A percentile compares a stretch with the other conserved stretches of the same genome.
phyloP scores from a whole-genome alignment of 2,329 filamentous ascomycete species.

The Cladosporium sp. region DNA sequence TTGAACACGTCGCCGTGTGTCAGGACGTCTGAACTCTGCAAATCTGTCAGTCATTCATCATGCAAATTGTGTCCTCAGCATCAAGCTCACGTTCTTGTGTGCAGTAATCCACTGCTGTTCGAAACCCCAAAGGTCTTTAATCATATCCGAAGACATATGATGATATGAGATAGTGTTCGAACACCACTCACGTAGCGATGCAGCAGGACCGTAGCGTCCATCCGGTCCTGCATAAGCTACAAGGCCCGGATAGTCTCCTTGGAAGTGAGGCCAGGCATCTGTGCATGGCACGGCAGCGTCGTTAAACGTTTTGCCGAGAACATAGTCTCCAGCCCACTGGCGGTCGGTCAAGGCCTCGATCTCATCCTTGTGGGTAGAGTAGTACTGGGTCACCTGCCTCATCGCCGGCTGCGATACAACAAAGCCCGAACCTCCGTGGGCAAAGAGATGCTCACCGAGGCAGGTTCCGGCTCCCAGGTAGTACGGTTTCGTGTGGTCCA shows the following conservation, averaged over 20 bases:
- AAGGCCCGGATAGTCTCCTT: slow-evolving; percentile 44
- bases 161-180: slow-evolving; percentile 41
- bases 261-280: slow-evolving; percentile 44
- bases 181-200: slow-evolving; percentile 40
- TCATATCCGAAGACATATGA: slow-evolving; percentile 31
- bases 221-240: slow-evolving; percentile 36
- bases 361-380: slow-evolving; percentile 40
- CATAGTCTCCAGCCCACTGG: slow-evolving; percentile 57
- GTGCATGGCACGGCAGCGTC: slow-evolving; percentile 47
- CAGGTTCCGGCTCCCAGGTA: slow-evolving; percentile 37
- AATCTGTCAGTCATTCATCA: neutral
- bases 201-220: slow-evolving; percentile 28
- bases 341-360: slow-evolving; percentile 45
- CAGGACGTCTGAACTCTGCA: slow-evolving; percentile 15
- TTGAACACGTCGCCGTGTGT: slow-evolving; percentile 31
- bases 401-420: slow-evolving; percentile 45
- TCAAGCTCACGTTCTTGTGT: slow-evolving; percentile 20
- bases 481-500: slow-evolving; percentile 49
- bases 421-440: slow-evolving; percentile 46
- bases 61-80: no score
- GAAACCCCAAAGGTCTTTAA: slow-evolving; percentile 32
- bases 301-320: slow-evolving; percentile 51
- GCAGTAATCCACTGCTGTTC: slow-evolving; percentile 31
- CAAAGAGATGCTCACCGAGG: slow-evolving; percentile 41
- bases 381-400: slow-evolving; percentile 37